Conservation (phyloP, 2,329 filamentous ascomycete genomes). For the Fonsecaea nubica region DNA sequence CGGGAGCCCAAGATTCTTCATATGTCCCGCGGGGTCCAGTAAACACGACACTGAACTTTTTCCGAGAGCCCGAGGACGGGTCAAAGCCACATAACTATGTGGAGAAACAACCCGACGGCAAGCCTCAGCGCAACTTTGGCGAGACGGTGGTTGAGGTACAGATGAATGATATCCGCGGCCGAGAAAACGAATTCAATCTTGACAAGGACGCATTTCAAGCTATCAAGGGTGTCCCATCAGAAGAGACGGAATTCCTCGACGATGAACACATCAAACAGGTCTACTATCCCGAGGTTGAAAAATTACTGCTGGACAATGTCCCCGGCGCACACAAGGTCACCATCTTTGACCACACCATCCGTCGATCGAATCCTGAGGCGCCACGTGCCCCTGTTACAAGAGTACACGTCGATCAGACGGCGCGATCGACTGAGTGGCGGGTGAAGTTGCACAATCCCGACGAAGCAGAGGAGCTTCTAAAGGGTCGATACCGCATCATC, state of each 20-base stretch:
- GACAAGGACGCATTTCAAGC: slow-evolving; percentile 78
- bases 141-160: slow-evolving; percentile 58
- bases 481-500: slow-evolving; percentile 77
- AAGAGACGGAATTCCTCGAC: slow-evolving; percentile 66
- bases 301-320: slow-evolving; percentile 70
- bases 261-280: slow-evolving; percentile 70
- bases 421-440: slow-evolving; percentile 68
- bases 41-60: slow-evolving; percentile 70
- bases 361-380: slow-evolving; percentile 66
- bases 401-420: slow-evolving; percentile 85
- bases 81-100: slow-evolving; percentile 70
- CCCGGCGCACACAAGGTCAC: slow-evolving; percentile 71
- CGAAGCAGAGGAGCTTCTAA: slow-evolving; percentile 71
- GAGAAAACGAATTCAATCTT: slow-evolving; percentile 69
- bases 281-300: slow-evolving; percentile 87
- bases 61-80: slow-evolving; percentile 65
- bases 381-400: slow-evolving; percentile 71
- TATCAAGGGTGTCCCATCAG: slow-evolving; percentile 63
- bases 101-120: slow-evolving; percentile 65
- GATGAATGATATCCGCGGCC: slow-evolving; percentile 76
- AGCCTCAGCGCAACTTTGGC: slow-evolving; percentile 70
- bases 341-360: slow-evolving; percentile 88
- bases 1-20: slow-evolving; percentile 42
- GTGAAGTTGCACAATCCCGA: slow-evolving; percentile 70
- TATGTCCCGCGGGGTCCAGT: slow-evolving; percentile 66